Evolutionary conservation across 2,329 filamentous ascomycete species (phyloP), one percentile per base, ranked within the genome.

Genomic region (Phialemonium atrogriseum): DNA sequence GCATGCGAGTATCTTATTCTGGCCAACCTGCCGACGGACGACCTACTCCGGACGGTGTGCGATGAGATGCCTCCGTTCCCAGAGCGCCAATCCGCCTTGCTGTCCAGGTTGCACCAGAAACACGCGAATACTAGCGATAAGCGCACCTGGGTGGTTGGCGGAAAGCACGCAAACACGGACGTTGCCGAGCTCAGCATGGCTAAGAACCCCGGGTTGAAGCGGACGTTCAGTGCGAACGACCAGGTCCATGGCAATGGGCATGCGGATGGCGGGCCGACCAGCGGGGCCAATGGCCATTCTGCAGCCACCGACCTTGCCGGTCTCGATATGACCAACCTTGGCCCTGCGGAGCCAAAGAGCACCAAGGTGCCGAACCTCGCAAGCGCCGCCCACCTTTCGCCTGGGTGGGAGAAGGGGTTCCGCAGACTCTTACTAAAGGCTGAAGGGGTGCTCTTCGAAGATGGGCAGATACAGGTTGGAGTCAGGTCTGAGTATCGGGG

Each of bases 61-160:
- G 91, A 98, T 47, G 91, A 98, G 56, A 98, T 98, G 93, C 91
- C 91, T 3, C 88, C 91, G 0, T 98, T 96, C 60, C 93, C 91
- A 0, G 88, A 98, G 56, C 72, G 93, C 38, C 80, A 94, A 36
- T 96, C 91, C 5, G 89, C 91, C 2, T 66, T 98, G 17, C 68
- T 98, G 9, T 95, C 89, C 23, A 75, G 91, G 36, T 70, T 98
- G 30, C 89, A 98, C 58, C 87, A 94, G 58, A 96, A 94, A 62
- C 87, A 93, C 49, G 84, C 83, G 28, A 84, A 83, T 38, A 91
- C 86, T 10, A 94, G 85, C 52, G 91, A 98, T 56, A 93, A 93
- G 62, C 77, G 89, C 39, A 96, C 91, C 2, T 98, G 91, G 91
- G 80, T 95, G 16, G 84, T 96, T n/a, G 89, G 89, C 40, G 89